Conservation (phyloP, 805 yeast species). For the Lipomyces mesembrius region DNA sequence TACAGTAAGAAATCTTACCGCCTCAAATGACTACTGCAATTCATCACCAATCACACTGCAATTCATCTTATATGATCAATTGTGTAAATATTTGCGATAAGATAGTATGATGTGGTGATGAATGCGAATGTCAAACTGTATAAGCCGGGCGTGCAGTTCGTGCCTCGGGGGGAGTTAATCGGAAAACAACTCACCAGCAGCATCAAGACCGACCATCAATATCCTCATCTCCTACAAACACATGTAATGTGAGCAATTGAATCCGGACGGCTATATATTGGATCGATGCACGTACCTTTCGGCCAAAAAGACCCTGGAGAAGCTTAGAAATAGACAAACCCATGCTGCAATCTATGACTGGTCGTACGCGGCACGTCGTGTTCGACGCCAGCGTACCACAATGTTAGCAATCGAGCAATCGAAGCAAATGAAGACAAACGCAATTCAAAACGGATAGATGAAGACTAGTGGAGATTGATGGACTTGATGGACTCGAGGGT, state of each 20-base stretch:
- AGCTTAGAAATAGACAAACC: slow-evolving; percentile 94
- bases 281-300: slow-evolving; percentile 58
- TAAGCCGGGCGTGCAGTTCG: slow-evolving; percentile 14
- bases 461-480: neutral
- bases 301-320: slow-evolving; percentile 93
- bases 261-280: neutral
- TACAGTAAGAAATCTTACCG: neutral
- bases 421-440: slow-evolving; percentile 1
- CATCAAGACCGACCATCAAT: slow-evolving; percentile 89
- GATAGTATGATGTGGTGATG: neutral
- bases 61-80: neutral
- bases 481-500: neutral
- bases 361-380: slow-evolving; percentile 8
- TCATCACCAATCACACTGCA: slow-evolving; percentile 1
- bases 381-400: slow-evolving; percentile 8
- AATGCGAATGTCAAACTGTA: neutral
- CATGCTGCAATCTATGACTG: slow-evolving; percentile 55
- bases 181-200: slow-evolving; percentile 68
- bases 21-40: neutral
- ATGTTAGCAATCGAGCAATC: slow-evolving; percentile 3
- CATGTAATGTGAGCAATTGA: neutral
- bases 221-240: slow-evolving; percentile 52
- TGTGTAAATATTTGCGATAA: neutral
- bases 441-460: neutral
- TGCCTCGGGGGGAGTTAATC: slow-evolving; percentile 9